These are phyloP conservation scores for Glomus cerebriforme DNA, from an alignment of 192 early-diverging fungal species.

Conservation along the genomic window DNA sequence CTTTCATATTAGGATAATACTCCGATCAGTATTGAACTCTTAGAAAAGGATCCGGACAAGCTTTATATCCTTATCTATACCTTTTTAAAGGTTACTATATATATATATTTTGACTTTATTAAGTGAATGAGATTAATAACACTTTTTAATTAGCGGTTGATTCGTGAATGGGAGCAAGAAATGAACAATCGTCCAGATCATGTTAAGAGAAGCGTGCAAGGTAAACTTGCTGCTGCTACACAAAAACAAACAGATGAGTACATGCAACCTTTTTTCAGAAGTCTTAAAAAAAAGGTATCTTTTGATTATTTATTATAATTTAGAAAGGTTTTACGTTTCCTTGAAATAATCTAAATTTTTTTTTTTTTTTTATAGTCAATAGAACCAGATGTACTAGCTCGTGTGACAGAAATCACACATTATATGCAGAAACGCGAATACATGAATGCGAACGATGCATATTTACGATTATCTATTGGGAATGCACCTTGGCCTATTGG, in stretches of 20 bases:
- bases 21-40: slow-evolving; percentile 66
- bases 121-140: background rate
- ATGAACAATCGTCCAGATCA: slow-evolving; percentile 77
- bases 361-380: slow-evolving; percentile 43
- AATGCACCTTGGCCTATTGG: slow-evolving; percentile 99
- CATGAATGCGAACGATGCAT: slow-evolving; percentile 88
- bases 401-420: slow-evolving; percentile 90
- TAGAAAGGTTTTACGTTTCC: background rate
- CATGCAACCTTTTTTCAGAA: slow-evolving; percentile 88
- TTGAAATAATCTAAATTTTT: background rate
- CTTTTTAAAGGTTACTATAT: slow-evolving; percentile 67
- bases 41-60: slow-evolving; percentile 79
- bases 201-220: slow-evolving; percentile 74
- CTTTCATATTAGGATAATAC: slow-evolving; percentile 64
- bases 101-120: background rate
- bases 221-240: slow-evolving; percentile 80
- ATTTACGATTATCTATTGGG: slow-evolving; percentile 92
- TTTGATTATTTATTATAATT: background rate
- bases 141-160: slow-evolving; percentile 51
- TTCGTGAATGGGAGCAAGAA: slow-evolving; percentile 85
- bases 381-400: slow-evolving; percentile 83
- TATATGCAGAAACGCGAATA: slow-evolving; percentile 87
- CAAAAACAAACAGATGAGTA: slow-evolving; percentile 86
- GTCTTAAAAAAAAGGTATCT: slow-evolving; percentile 71
- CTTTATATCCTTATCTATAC: slow-evolving; percentile 73